Base-by-base conservation (phyloP, 441 rosid species). In the Melastoma candidum region DNA sequence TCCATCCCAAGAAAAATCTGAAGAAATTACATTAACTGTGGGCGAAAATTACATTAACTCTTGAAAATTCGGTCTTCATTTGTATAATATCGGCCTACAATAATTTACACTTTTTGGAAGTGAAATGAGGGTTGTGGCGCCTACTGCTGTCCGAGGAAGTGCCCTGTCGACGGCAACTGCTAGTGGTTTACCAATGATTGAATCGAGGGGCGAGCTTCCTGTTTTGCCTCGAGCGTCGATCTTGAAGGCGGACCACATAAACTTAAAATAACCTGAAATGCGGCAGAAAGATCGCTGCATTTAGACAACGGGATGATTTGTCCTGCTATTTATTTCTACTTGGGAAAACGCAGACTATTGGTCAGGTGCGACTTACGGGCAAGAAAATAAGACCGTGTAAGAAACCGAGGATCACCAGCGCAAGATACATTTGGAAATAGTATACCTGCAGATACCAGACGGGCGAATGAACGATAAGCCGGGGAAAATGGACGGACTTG, bases 381-480 rank as follows among this genome's bases (percentile, higher is more conserved):
- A 94, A 71, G 73, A 94, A 90, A 17, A 94, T 79, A 49, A 94
- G 86, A 12, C 99, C 97, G 9, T 94, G 99, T 57, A 94, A 62
- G 79, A 87, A 94, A 71, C 99, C 99, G 10, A 94, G 92, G 22
- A 89, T 88, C 58, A 94, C 99, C 57, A 94, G 64, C 22, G 99
- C 94, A 3, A 94, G 75, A 68, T 94, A 94, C 99, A 94, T 90
- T 72, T 85, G 84, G 77, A 94, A 94, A 76, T 90, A 94, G 71
- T 94, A 94, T 44, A 94, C 92, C 99, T 94, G 74, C 50, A 11
- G 13, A 59, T 32, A 39, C n/a, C 12, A 17, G 54, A 3, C 45
- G 47, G 36, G 49, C 11, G 47, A n/a, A 25, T 44, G 54, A 47
- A 52, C 52, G 57, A 7, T 27, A 49, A 24, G 27, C 36, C 2